Evolutionary conservation across 208 protist species (phyloP), one percentile per base, ranked within the genome.

Genomic region (Lotmaria passim): DNA sequence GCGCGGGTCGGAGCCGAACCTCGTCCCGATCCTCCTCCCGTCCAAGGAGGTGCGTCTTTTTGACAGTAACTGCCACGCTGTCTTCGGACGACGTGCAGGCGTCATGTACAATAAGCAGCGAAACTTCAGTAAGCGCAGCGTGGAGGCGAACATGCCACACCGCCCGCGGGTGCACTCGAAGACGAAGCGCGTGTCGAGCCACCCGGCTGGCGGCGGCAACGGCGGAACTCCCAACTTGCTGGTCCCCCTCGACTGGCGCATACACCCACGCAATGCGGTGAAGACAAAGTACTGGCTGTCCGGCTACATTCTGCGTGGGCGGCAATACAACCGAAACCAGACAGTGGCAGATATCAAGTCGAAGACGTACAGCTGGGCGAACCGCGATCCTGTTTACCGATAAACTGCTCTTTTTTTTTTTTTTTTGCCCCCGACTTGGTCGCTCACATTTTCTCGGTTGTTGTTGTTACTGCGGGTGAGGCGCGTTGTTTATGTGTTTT

Each of bases 231-330:
- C 89, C 8, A 94, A 95, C 78, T 70, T 97, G 51, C 61, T 97
- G 12, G 85, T 94, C n/a, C 90, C 90, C n/a, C 83, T 97, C 7
- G 90, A 97, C 71, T 95, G 93, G 90, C 87, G 90, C 61, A 82
- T 94, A 39, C 89, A 97, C 65, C 93, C 89, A 21, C 79, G 88
- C 14, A 97, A 94, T 71, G 77, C 68, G 24, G 92, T 94, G n/a
- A 94, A 94, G 75, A 87, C 90, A 31, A 97, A 97, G 82, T 95
- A 94, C 64, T 97, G 93, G 93, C 89, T 97, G 12, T 97, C 93
- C 1, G 93, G 93, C 23, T 97, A 97, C 78, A 93, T 94, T 51
- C 78, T 97, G 12, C 88, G 90, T 23, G 93, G 93, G 15, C 72
- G 93, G 30, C 90, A 95, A 75, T 95, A 97, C 78, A 93, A 93